phyloP scores from a whole-genome alignment of 2,329 filamentous ascomycete genomes.

The Phoma sp. region DNA sequence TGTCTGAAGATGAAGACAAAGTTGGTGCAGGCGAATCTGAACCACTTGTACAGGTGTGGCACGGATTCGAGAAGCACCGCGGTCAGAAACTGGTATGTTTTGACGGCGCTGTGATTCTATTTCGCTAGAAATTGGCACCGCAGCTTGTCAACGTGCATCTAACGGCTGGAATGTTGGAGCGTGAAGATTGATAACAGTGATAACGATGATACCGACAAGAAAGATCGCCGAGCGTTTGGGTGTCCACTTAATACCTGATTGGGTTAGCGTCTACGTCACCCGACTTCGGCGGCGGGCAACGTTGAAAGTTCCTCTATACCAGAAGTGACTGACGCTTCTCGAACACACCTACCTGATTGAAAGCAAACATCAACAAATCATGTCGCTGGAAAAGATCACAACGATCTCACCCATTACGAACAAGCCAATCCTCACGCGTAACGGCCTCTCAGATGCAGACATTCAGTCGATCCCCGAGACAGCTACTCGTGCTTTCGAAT shows the following conservation, averaged over 20 bases:
- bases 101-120: background rate
- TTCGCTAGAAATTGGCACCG: background rate
- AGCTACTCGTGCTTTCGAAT: conserved; percentile 76
- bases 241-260: background rate
- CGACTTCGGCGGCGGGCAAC: conserved; percentile 12
- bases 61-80: background rate
- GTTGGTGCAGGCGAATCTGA: background rate
- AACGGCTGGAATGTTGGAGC: background rate
- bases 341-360: conserved; percentile 21
- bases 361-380: conserved; percentile 34
- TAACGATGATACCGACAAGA: conserved; percentile 4
- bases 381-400: conserved; percentile 65
- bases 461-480: conserved; percentile 73
- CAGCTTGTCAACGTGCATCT: background rate
- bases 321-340: conserved; percentile 6
- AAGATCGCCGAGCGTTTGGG: conserved; percentile 1
- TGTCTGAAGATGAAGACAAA: background rate
- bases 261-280: conserved; percentile 9
- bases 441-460: conserved; percentile 73
- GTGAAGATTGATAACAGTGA: background rate
- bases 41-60: background rate
- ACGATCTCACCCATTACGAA: conserved; percentile 94
- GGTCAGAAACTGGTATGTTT: background rate
- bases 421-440: conserved; percentile 79
- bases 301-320: conserved; percentile 7